These are phyloP conservation scores for Tephrocybe sp. DNA, from an alignment of 768 basidiomycete species.

Conservation along the genomic window DNA sequence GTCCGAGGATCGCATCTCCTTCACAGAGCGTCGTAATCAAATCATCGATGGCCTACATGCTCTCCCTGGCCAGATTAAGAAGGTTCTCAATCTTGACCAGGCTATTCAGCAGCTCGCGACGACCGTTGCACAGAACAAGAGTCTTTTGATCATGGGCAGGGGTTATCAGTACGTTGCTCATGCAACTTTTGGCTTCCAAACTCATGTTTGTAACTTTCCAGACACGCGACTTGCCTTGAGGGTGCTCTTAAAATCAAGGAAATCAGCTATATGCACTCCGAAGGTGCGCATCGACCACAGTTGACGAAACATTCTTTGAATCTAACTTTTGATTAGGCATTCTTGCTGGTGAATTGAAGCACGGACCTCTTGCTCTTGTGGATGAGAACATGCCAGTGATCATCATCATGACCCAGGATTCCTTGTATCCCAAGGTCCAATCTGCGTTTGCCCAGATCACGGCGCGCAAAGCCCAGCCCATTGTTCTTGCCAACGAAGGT, in stretches of 20 bases:
- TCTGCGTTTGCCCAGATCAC: constrained; percentile 96
- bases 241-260: constrained; percentile 99
- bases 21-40: constrained; percentile 84
- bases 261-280: constrained; percentile 89
- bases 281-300: constrained; percentile 44
- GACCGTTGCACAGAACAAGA: constrained; percentile 78
- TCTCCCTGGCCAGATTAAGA: constrained; percentile 87
- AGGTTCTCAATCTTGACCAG: constrained; percentile 77
- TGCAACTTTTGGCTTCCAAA: constrained; percentile 3
- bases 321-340: constrained; percentile 50
- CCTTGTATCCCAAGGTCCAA: constrained; percentile 97
- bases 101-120: constrained; percentile 78
- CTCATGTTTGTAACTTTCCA: constrained; percentile 20
- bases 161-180: constrained; percentile 80
- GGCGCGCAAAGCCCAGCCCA: constrained; percentile 92
- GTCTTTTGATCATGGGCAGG: constrained; percentile 93
- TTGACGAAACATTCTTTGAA: constrained; percentile 5
- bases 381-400: constrained; percentile 99
- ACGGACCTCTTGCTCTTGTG: constrained; percentile 95
- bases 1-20: constrained; percentile 94
- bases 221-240: constrained; percentile 95
- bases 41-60: constrained; percentile 92
- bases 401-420: constrained; percentile 99
- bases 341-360: constrained; percentile 97
- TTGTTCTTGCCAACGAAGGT: constrained; percentile 93